Evolutionary conservation across 2,329 filamentous ascomycete genomes (phyloP).

Genomic region (Sporothrix globosa): DNA sequence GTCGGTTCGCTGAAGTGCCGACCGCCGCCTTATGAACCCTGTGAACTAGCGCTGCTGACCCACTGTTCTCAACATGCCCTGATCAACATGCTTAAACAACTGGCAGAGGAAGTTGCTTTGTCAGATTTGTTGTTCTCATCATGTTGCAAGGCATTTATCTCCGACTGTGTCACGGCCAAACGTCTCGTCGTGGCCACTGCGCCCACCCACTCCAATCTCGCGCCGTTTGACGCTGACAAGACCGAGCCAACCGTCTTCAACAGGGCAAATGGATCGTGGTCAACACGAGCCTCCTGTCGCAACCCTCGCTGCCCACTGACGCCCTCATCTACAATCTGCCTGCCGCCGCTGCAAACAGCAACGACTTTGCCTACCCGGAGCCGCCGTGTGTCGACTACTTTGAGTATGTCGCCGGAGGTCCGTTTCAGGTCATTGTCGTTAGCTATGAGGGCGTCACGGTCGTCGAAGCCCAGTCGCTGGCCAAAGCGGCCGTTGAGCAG

Average conservation of each 20-base stretch:
- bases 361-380: constrained; percentile 40
- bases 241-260: constrained; percentile 42
- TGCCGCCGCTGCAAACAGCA: constrained; percentile 37
- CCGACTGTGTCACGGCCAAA: constrained; percentile 42
- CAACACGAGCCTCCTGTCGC: constrained; percentile 42
- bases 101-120: no score
- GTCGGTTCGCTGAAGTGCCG: background rate
- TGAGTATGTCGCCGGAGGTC: constrained; percentile 39
- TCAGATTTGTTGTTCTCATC: constrained; percentile 39
- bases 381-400: constrained; percentile 41
- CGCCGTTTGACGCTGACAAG: constrained; percentile 43
- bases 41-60: background rate
- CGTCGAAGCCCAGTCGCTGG: constrained; percentile 39
- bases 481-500: constrained; percentile 42
- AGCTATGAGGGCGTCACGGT: constrained; percentile 35
- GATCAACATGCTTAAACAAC: no score
- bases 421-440: constrained; percentile 41
- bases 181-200: constrained; percentile 46
- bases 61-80: background rate
- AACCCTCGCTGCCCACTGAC: constrained; percentile 41
- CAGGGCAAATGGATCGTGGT: constrained; percentile 43
- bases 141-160: constrained; percentile 35
- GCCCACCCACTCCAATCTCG: constrained; percentile 42
- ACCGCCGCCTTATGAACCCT: background rate
- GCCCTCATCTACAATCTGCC: constrained; percentile 42